Percentiles rank a stretch among this genome's conserved stretches.
phyloP scores from a whole-genome alignment of 768 basidiomycete genomes.

The Russula ochroleuca region DNA sequence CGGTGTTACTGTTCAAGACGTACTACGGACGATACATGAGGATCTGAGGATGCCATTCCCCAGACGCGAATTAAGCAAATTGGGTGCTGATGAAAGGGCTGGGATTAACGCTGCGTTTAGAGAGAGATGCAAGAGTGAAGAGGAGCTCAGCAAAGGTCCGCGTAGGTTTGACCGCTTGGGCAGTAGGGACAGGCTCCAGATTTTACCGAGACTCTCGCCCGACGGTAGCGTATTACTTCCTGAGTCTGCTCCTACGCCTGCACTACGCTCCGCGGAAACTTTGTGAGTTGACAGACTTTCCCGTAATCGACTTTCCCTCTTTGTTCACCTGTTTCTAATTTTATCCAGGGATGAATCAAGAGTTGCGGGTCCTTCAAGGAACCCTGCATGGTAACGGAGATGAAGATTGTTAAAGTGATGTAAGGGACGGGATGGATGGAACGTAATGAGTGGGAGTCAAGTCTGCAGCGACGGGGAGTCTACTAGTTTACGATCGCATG shows the following conservation, averaged over 20 bases:
- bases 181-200: slow-evolving; percentile 1
- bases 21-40: background rate
- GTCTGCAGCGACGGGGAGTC: no score
- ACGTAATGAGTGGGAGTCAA: background rate
- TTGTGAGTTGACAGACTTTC: background rate
- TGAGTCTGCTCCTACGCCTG: background rate
- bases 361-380: no score
- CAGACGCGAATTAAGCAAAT: background rate
- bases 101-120: background rate
- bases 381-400: background rate
- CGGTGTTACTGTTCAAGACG: background rate
- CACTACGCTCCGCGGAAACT: background rate
- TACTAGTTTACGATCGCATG: background rate
- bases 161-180: background rate
- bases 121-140: background rate
- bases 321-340: background rate
- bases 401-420: background rate
- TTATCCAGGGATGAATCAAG: background rate
- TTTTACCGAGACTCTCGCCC: background rate
- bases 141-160: background rate
- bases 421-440: background rate
- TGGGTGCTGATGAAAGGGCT: background rate
- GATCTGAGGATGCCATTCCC: background rate
- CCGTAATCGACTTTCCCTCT: background rate
- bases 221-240: no score